Percentiles rank a stretch among this genome's conserved stretches.
phyloP scores from a whole-genome alignment of 225 moss, liverwort and hornwort species.

The Lunularia cruciata region DNA sequence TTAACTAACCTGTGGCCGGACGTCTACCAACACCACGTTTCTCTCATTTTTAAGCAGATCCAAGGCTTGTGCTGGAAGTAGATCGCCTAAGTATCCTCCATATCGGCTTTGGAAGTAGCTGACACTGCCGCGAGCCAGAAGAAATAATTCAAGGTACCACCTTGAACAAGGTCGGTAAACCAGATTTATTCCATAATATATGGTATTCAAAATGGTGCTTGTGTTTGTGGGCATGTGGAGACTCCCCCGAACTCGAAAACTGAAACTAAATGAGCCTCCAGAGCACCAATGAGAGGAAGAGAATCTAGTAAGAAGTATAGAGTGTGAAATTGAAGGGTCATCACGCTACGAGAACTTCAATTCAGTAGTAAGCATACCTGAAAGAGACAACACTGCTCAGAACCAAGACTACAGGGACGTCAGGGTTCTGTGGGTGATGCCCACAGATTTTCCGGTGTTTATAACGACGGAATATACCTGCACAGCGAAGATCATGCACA shows the following conservation, averaged over 20 bases:
- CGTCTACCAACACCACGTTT: conserved; percentile 77
- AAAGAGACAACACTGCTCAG: conserved; percentile 67
- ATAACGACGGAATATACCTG: conserved; percentile 53
- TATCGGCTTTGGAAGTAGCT: conserved; percentile 62
- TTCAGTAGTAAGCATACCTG: conserved; percentile 64
- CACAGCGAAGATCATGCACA: conserved; percentile 31
- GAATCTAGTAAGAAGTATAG: too few relatives aligned
- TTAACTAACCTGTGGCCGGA: conserved; percentile 92
- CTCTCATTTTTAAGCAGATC: conserved; percentile 72
- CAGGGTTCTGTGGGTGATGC: conserved; percentile 78
- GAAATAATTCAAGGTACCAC: too few relatives aligned
- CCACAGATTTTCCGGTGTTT: conserved; percentile 67
- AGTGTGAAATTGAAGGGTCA: too few relatives aligned
- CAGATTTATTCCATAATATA: too few relatives aligned
- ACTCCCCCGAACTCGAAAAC: too few relatives aligned
- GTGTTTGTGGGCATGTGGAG: too few relatives aligned
- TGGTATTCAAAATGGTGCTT: too few relatives aligned
- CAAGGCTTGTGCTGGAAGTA: conserved; percentile 62
- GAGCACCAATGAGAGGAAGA: too few relatives aligned
- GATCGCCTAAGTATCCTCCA: conserved; percentile 95
- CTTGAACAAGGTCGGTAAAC: too few relatives aligned
- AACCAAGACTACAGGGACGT: conserved; percentile 62
- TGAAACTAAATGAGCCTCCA: too few relatives aligned
- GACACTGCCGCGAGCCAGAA: too few relatives aligned
- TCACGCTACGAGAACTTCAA: too few relatives aligned